Evolutionary conservation across 352 stramenopile genomes (phyloP).

Genomic region (Phytophthora hybrid): DNA sequence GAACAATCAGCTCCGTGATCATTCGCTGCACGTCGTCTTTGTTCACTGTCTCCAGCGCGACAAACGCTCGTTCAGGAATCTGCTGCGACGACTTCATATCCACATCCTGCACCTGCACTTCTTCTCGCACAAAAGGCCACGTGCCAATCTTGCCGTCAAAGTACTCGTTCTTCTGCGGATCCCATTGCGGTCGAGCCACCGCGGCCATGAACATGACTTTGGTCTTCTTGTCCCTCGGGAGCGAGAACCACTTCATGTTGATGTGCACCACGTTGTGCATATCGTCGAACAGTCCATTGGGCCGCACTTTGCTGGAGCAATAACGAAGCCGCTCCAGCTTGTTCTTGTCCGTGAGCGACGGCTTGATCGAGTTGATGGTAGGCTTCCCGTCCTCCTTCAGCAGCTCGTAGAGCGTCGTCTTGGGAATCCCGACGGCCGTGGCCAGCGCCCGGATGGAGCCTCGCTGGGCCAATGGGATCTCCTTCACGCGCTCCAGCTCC

Average conservation of each 20-base stretch:
- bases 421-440: constrained; percentile 51
- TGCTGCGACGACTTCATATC: constrained; percentile 10
- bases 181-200: constrained; percentile 53
- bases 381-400: constrained; percentile 47
- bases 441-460: constrained; percentile 52
- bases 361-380: constrained; percentile 50
- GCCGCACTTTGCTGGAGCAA: constrained; percentile 43
- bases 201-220: constrained; percentile 59
- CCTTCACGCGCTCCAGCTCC: constrained; percentile 51
- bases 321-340: constrained; percentile 49
- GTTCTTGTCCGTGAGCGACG: constrained; percentile 53
- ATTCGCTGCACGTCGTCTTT: constrained; percentile 58
- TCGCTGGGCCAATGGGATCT: constrained; percentile 48
- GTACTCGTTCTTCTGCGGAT: constrained; percentile 36
- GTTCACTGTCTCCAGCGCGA: constrained; percentile 43
- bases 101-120: constrained; percentile 1
- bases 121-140: constrained; percentile 50
- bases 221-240: constrained; percentile 45
- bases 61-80: constrained; percentile 11
- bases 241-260: constrained; percentile 58
- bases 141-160: constrained; percentile 61
- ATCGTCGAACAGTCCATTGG: constrained; percentile 50
- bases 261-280: constrained; percentile 58
- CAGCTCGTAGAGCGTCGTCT: constrained; percentile 55
- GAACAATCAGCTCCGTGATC: constrained; percentile 47